Conservation (phyloP, 495 filamentous ascomycete genomes). For the Oidiodendron maius region DNA sequence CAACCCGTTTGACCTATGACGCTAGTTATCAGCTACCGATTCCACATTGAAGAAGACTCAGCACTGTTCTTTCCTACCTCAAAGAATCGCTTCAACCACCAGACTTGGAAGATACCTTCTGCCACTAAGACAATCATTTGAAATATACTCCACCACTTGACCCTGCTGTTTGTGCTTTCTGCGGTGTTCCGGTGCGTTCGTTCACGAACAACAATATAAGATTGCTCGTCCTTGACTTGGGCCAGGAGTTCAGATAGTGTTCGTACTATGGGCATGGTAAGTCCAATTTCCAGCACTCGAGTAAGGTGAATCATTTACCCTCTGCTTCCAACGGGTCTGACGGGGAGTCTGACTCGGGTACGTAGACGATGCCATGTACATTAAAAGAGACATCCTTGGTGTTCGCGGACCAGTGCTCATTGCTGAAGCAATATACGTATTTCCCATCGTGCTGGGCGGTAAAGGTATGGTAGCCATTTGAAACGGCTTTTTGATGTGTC, state of each 20-base stretch:
- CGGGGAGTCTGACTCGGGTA: constrained; percentile 77
- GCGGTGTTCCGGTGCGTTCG: constrained; percentile 95
- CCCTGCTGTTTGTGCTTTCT: constrained; percentile 92
- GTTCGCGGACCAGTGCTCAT: constrained; percentile 87
- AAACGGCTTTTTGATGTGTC: constrained; percentile 69
- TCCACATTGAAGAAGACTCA: constrained; percentile 18
- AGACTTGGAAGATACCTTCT: constrained; percentile 96
- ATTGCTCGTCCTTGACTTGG: constrained; percentile 95
- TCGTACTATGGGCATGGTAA: constrained; percentile 52
- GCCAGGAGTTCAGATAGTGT: constrained; percentile 76
- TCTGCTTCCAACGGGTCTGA: constrained; percentile 88
- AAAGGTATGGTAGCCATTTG: constrained; percentile 91
- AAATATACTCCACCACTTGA: constrained; percentile 99
- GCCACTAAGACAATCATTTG: constrained; percentile 85
- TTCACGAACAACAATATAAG: constrained; percentile 93
- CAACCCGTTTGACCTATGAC: constrained; percentile 27
- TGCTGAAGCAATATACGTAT: constrained; percentile 97
- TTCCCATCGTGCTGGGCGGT: constrained; percentile 78
- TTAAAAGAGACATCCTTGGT: constrained; percentile 98
- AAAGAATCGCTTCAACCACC: constrained; percentile 98
- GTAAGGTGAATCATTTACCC: constrained; percentile 40
- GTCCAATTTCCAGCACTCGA: neutral
- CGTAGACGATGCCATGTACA: constrained; percentile 97
- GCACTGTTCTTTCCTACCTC: constrained; percentile 57
- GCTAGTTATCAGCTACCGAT: constrained; percentile 21